These are phyloP conservation scores for Poa pratensis DNA, from an alignment of 176 grass and related monocot species.

Conservation along the genomic window DNA sequence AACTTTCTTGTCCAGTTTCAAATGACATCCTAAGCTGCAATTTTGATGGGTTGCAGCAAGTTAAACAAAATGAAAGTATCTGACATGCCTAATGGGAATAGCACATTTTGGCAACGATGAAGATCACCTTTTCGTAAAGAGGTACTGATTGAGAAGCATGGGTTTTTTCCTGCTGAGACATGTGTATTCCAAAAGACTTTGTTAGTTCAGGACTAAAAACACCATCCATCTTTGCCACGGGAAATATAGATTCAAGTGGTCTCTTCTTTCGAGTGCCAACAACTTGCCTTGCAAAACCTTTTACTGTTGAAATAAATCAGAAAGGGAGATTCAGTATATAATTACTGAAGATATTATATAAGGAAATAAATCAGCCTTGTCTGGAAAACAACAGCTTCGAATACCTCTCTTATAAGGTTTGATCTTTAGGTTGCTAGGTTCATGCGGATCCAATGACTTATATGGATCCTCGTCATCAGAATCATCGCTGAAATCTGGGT, in stretches of 20 bases:
- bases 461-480: constrained; percentile 84
- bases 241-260: constrained; percentile 63
- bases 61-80: constrained; percentile 15
- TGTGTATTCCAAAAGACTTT: constrained; percentile 58
- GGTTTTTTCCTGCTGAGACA: constrained; percentile 58
- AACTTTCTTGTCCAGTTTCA: constrained; percentile 60
- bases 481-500: constrained; percentile 56
- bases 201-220: constrained; percentile 50
- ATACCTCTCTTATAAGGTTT: constrained; percentile 87
- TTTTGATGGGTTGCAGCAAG: constrained; percentile 13
- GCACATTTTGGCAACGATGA: constrained; percentile 16
- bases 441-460: constrained; percentile 85
- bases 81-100: not conserved
- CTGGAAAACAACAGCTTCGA: constrained; percentile 15
- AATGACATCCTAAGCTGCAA: constrained; percentile 83
- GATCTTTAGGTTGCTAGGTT: constrained; percentile 78
- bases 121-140: constrained; percentile 77
- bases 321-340: constrained; percentile 45
- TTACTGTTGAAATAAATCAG: constrained; percentile 62
- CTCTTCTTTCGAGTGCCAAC: constrained; percentile 49
- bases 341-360: constrained; percentile 23
- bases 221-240: constrained; percentile 78
- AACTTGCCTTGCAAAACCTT: constrained; percentile 55
- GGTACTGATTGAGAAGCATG: constrained; percentile 56
- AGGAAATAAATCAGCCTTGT: constrained; percentile 33